Percentiles rank a stretch among this genome's conserved stretches.
These are phyloP conservation scores for Pneumocystis jirovecii DNA, from an alignment of 1,139 yeast genomes.

Conservation along the genomic window DNA sequence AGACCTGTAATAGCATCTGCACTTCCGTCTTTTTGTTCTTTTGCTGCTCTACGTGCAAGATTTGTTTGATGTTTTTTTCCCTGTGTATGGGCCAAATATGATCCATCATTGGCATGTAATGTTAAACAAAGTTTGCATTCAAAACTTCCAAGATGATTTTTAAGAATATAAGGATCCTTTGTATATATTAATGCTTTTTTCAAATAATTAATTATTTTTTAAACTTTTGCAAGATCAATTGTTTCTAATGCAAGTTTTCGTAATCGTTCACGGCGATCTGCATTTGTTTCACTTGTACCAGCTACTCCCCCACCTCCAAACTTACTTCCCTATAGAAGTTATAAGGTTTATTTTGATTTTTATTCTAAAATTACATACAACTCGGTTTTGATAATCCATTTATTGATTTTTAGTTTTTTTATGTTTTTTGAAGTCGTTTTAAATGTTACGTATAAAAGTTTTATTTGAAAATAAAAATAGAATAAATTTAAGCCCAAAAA, in stretches of 20 bases:
- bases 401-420: not conserved
- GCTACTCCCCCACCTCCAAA: constrained; percentile 57
- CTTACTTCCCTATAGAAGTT: constrained; percentile 30
- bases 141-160: constrained; percentile 55
- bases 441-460: not conserved
- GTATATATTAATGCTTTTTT: not conserved
- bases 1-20: constrained; percentile 12
- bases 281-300: constrained; percentile 48
- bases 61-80: constrained; percentile 64
- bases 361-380: not conserved
- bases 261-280: constrained; percentile 49
- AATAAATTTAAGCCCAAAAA: too few relatives aligned
- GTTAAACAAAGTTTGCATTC: constrained; percentile 70
- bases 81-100: constrained; percentile 64
- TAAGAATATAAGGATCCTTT: constrained; percentile 53
- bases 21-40: constrained; percentile 19
- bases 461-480: not conserved
- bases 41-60: constrained; percentile 40
- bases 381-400: not conserved
- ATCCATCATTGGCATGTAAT: constrained; percentile 57
- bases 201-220: constrained; percentile 19
- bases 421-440: not conserved
- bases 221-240: constrained; percentile 41
- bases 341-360: not conserved
- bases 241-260: constrained; percentile 48